Conservation (phyloP, 768 basidiomycete species). For the Tylopilus sp. region DNA sequence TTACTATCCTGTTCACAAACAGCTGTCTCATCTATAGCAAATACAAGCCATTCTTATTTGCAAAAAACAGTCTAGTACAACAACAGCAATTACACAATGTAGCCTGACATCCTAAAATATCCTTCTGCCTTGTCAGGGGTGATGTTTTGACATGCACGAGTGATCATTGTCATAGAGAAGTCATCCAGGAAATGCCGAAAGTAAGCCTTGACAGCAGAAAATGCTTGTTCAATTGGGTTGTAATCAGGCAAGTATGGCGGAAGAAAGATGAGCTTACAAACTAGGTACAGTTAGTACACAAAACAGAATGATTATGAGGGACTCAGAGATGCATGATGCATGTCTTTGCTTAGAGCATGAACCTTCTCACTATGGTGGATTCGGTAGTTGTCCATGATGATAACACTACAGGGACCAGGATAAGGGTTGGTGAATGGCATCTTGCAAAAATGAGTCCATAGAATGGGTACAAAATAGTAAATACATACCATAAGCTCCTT, state of each 20-base stretch:
- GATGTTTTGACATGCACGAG: no score
- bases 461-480: no score
- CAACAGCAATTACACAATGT: no score
- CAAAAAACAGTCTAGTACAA: no score
- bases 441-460: no score
- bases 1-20: no score
- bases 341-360: constrained; percentile 11
- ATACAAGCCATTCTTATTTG: no score
- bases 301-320: not conserved
- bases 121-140: no score
- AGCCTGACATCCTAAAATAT: no score
- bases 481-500: constrained; percentile 10
- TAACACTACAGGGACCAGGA: not conserved
- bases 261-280: not conserved
- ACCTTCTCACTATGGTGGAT: constrained; percentile 26
- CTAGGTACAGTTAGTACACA: not conserved
- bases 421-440: constrained; percentile 3
- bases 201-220: not conserved
- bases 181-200: not conserved
- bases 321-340: constrained; percentile 12
- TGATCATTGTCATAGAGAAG: no score
- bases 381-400: constrained; percentile 25
- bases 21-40: no score
- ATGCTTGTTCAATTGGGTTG: constrained; percentile 13
- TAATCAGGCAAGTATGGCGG: no score